These are phyloP conservation scores for Russula emetica DNA, from an alignment of 768 basidiomycete genomes.

Conservation along the genomic window DNA sequence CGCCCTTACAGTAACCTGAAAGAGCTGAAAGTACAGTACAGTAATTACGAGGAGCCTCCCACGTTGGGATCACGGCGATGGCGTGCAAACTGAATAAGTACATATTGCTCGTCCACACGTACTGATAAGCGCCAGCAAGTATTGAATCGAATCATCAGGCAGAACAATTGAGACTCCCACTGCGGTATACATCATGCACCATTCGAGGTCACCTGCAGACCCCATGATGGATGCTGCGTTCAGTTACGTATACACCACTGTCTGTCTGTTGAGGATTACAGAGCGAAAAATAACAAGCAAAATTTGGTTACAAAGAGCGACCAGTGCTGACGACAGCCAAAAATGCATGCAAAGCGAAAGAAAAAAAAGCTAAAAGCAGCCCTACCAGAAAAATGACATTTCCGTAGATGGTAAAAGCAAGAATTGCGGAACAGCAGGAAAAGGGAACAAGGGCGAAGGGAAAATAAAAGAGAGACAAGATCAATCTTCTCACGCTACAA, in stretches of 20 bases:
- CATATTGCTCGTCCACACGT: background rate
- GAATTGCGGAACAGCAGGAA: constrained; percentile 15
- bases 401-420: constrained; percentile 19
- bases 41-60: background rate
- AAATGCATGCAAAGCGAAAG: constrained; percentile 8
- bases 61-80: too few relatives aligned
- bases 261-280: constrained; percentile 18
- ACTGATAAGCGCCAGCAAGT: constrained; percentile 1
- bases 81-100: background rate
- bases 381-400: constrained; percentile 10
- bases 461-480: background rate
- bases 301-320: background rate
- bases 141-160: background rate
- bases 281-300: constrained; percentile 3
- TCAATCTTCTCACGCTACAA: constrained; percentile 18
- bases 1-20: background rate
- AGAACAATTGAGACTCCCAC: constrained; percentile 4
- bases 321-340: constrained; percentile 5
- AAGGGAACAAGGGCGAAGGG: constrained; percentile 1
- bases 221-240: constrained; percentile 2
- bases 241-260: constrained; percentile 22
- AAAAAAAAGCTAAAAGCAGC: background rate
- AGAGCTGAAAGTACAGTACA: background rate
- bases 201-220: background rate
- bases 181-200: constrained; percentile 6